A percentile compares a stretch with the other conserved stretches of the same genome.
Conservation (phyloP, 2,329 filamentous ascomycete genomes). For the Fusarium sulawesiense region DNA sequence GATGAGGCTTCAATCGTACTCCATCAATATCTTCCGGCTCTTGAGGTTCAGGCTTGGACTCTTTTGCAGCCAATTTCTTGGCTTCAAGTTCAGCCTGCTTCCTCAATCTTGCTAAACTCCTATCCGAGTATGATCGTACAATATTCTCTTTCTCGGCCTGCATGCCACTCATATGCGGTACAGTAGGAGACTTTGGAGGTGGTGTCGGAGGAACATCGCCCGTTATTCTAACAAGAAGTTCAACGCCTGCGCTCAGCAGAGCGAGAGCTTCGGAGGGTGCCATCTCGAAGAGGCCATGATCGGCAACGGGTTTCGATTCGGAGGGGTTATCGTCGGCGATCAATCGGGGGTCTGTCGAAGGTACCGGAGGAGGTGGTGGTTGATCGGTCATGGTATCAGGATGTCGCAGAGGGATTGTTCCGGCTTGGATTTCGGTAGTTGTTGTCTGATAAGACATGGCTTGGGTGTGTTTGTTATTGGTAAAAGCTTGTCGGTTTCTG, state of each 20-base stretch:
- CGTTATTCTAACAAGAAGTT: conserved; percentile 76
- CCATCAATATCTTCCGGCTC: conserved; percentile 61
- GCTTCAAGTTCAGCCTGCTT: conserved; percentile 54
- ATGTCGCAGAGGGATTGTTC: conserved; percentile 37
- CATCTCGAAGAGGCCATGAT: conserved; percentile 78
- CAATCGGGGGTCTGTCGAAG: conserved; percentile 54
- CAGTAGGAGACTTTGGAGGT: conserved; percentile 70
- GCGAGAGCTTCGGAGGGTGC: conserved; percentile 80
- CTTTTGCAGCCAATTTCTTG: conserved; percentile 39
- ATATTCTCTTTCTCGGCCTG: conserved; percentile 72
- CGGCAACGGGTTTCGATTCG: conserved; percentile 47
- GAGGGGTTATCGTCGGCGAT: conserved; percentile 40
- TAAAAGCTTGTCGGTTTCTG: background rate
- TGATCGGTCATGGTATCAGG: conserved; percentile 40
- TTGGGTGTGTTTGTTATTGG: background rate
- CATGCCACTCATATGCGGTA: conserved; percentile 74
- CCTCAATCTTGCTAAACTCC: conserved; percentile 60
- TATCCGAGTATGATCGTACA: conserved; percentile 67
- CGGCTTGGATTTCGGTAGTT: conserved; percentile 38
- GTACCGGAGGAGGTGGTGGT: conserved; percentile 57
- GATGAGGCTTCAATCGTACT: conserved; percentile 61
- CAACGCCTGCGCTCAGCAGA: conserved; percentile 78
- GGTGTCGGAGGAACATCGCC: conserved; percentile 86
- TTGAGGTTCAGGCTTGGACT: conserved; percentile 6
- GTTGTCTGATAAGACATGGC: conserved; percentile 44